Evolutionary conservation across 129 eudicot genomes (phyloP).

Genomic region (Apium graveolens): DNA sequence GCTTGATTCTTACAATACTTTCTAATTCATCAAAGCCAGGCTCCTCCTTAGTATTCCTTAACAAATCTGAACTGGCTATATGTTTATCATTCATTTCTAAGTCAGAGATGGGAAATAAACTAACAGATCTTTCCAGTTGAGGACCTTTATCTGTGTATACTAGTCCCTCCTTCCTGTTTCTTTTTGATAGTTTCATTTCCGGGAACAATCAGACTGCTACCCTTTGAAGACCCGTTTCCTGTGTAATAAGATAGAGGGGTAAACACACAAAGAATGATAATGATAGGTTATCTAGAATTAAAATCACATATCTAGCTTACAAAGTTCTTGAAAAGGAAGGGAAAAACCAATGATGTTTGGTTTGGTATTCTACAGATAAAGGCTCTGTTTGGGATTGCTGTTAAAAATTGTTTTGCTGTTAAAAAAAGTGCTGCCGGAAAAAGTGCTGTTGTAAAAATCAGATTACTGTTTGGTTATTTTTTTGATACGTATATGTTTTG

Average conservation of each 20-base stretch:
- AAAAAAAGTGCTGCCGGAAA: too few species aligned
- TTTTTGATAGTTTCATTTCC: slow-evolving; percentile 44
- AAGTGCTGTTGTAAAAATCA: too few species aligned
- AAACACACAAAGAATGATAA: slow-evolving; percentile 3
- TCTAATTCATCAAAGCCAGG: slow-evolving; percentile 76
- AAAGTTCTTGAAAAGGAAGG: neutral
- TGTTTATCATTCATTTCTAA: slow-evolving; percentile 18
- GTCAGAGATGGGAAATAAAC: slow-evolving; percentile 21
- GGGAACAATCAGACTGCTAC: slow-evolving; percentile 27
- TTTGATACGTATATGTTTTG: too few species aligned
- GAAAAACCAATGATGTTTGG: neutral
- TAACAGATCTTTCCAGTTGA: slow-evolving; percentile 29
- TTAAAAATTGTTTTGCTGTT: too few species aligned
- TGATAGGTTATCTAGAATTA: neutral
- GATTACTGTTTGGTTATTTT: too few species aligned
- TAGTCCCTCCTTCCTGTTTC: slow-evolving; percentile 29
- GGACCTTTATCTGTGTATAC: slow-evolving; percentile 39
- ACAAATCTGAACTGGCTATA: slow-evolving; percentile 25
- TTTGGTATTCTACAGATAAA: neutral
- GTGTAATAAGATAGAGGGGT: slow-evolving; percentile 14
- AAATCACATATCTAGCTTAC: neutral
- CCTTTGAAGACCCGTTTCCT: slow-evolving; percentile 58
- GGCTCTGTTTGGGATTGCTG: too few species aligned
- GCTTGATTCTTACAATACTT: slow-evolving; percentile 79
- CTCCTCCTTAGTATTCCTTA: slow-evolving; percentile 28